Evolutionary conservation across 208 protist genomes (phyloP).

Genomic region (Leishmania lainsoni): DNA sequence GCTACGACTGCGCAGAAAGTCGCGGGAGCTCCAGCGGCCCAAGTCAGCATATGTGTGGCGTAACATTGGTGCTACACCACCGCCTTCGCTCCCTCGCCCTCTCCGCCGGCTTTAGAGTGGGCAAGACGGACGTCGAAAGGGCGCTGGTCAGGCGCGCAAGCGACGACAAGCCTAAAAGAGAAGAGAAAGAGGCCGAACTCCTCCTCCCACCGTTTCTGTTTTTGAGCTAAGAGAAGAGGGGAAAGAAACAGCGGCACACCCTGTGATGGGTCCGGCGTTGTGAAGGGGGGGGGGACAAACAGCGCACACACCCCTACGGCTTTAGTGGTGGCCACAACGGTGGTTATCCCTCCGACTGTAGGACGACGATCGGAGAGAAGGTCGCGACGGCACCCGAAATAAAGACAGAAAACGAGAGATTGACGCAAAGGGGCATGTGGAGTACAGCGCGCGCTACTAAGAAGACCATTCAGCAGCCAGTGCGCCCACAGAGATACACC

Average conservation of each 20-base stretch:
- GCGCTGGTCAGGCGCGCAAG: not conserved
- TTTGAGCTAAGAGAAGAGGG: not conserved
- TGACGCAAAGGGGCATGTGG: not conserved
- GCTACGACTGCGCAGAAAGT: constrained; percentile 76
- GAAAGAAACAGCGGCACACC: not conserved
- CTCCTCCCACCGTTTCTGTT: not conserved
- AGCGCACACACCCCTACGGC: not conserved
- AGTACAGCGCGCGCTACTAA: not conserved
- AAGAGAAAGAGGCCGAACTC: not conserved
- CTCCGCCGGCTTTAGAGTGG: not conserved
- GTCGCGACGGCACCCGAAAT: too few relatives aligned
- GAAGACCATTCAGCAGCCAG: not conserved
- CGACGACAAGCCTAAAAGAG: not conserved
- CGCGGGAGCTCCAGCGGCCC: constrained; percentile 77
- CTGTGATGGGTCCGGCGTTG: too few relatives aligned
- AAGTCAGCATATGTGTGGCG: constrained; percentile 21
- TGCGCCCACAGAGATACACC: not conserved
- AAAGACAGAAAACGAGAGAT: not conserved
- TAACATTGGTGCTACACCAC: constrained; percentile 29
- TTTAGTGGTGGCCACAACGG: not conserved
- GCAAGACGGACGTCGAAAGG: not conserved
- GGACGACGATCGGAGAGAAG: too few relatives aligned
- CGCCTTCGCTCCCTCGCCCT: not conserved
- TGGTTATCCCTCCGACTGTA: not conserved
- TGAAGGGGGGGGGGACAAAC: not conserved